Percentiles rank a stretch among this genome's conserved stretches.
Conservation (phyloP, 768 basidiomycete genomes). For the Baorangia bicolor region DNA sequence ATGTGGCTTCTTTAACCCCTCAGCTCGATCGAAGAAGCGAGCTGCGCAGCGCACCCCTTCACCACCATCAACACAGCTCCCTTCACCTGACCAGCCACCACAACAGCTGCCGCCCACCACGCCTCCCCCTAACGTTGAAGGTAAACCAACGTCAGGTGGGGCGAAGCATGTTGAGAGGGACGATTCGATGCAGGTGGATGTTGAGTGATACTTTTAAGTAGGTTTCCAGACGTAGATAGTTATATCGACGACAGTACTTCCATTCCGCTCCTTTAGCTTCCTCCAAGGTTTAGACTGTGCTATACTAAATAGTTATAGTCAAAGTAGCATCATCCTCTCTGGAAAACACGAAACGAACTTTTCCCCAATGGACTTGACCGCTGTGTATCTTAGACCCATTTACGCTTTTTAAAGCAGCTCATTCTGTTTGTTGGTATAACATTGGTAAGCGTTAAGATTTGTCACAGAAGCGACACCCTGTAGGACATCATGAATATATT, state of each 20-base stretch:
- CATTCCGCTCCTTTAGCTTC: conserved; percentile 10
- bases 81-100: conserved; percentile 8
- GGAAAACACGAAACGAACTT: not conserved
- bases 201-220: conserved; percentile 9
- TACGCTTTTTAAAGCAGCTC: not conserved
- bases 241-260: not conserved
- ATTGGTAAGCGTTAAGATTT: not conserved
- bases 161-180: not conserved
- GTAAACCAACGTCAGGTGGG: not conserved
- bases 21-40: conserved; percentile 35
- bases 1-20: conserved; percentile 79
- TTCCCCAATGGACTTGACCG: too few relatives aligned
- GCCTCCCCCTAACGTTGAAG: not conserved
- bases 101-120: conserved; percentile 1
- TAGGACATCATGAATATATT: not conserved
- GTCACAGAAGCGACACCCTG: conserved; percentile 5
- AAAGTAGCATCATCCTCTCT: not conserved
- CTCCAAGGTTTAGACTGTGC: not conserved
- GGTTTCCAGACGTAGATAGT: not conserved
- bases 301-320: conserved; percentile 4
- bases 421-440: not conserved
- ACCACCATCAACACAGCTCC: conserved; percentile 18
- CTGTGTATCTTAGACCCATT: not conserved
- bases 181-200: conserved; percentile 9
- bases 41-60: conserved; percentile 27